Evolutionary conservation across 2,329 filamentous ascomycete species (phyloP).

Genomic region (Talaromyces sp.): DNA sequence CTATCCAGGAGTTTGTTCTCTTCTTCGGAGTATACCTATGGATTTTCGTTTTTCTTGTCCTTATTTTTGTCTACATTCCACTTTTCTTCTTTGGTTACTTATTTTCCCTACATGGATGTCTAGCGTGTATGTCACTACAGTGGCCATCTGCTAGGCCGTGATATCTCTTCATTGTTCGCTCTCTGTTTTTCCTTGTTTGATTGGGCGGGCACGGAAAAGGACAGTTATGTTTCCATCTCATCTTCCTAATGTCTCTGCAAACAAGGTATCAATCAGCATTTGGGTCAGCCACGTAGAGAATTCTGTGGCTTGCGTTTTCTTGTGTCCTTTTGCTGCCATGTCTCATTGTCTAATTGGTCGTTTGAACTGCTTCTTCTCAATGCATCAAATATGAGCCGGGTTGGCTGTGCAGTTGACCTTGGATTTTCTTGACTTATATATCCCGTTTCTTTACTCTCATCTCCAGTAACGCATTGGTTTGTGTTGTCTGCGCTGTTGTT

Average conservation of each 20-base stretch:
- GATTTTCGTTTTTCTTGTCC: background rate
- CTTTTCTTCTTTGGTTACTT: background rate
- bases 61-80: background rate
- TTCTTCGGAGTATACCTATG: conserved; percentile 5
- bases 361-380: background rate
- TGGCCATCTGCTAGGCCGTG: background rate
- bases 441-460: background rate
- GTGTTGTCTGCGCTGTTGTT: background rate
- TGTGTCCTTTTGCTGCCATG: background rate
- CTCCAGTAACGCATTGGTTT: background rate
- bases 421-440: background rate
- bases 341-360: background rate
- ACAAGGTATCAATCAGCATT: background rate
- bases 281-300: background rate
- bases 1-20: conserved; percentile 9
- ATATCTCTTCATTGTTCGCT: background rate
- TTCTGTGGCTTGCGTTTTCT: background rate
- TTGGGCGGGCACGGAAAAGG: background rate
- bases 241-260: background rate
- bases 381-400: background rate
- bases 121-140: background rate
- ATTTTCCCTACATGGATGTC: background rate
- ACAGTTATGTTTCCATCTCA: background rate
- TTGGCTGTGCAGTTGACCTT: background rate
- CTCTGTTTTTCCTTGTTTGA: background rate